A percentile compares a stretch with the other conserved stretches of the same genome.
phyloP scores from a whole-genome alignment of 2,329 filamentous ascomycete species.

The Ophiobolus disseminans region DNA sequence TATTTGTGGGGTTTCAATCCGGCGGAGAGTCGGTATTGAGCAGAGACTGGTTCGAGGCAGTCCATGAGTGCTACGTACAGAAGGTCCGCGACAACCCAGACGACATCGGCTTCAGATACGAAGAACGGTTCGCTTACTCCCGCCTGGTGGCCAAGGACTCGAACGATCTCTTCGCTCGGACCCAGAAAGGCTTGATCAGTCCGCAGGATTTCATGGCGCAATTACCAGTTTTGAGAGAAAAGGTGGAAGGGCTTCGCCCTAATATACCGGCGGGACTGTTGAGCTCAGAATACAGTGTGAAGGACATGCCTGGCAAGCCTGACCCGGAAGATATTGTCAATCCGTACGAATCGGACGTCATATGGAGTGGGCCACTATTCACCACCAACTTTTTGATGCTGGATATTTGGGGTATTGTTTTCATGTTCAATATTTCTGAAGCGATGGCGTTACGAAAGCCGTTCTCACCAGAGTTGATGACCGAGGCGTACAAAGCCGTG shows the following conservation, averaged over 20 bases:
- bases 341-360: slow-evolving; percentile 74
- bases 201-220: slow-evolving; percentile 70
- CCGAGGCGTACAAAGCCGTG: slow-evolving; percentile 73
- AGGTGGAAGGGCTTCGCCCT: slow-evolving; percentile 52
- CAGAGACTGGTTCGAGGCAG: slow-evolving; percentile 77
- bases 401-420: slow-evolving; percentile 78
- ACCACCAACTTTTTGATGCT: slow-evolving; percentile 75
- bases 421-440: slow-evolving; percentile 82
- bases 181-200: slow-evolving; percentile 68
- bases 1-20: slow-evolving; percentile 82
- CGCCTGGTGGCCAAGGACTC: slow-evolving; percentile 81
- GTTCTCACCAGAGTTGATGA: slow-evolving; percentile 61
- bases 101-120: slow-evolving; percentile 70
- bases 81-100: slow-evolving; percentile 67
- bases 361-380: slow-evolving; percentile 70
- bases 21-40: slow-evolving; percentile 76
- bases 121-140: slow-evolving; percentile 69
- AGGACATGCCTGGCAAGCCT: slow-evolving; percentile 64
- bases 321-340: slow-evolving; percentile 73
- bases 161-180: slow-evolving; percentile 75
- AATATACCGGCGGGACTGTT: slow-evolving; percentile 68
- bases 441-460: slow-evolving; percentile 63
- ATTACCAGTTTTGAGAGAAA: slow-evolving; percentile 56
- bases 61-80: slow-evolving; percentile 67
- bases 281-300: slow-evolving; percentile 68